Percentiles rank a stretch among this genome's conserved stretches.
Conservation (phyloP, 805 yeast species). For the Starmerella sirachaensis region DNA sequence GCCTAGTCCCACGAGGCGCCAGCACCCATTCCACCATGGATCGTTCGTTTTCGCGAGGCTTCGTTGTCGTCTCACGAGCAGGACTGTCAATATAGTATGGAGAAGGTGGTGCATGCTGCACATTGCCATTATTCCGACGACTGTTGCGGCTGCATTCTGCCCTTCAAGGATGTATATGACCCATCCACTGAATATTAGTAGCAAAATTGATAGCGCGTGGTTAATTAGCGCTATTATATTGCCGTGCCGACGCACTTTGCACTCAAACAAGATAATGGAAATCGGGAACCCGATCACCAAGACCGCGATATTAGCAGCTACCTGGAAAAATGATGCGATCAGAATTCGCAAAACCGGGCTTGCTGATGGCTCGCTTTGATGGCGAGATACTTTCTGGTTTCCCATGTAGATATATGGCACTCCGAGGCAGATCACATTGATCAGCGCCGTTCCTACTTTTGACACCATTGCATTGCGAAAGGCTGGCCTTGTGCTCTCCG, state of each 20-base stretch:
- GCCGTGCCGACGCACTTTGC: background rate
- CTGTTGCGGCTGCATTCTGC: slow-evolving; percentile 48
- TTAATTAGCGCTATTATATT: slow-evolving; percentile 40
- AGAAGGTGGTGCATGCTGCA: slow-evolving; percentile 47
- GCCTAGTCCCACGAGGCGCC: slow-evolving; percentile 61
- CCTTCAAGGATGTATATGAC: slow-evolving; percentile 56
- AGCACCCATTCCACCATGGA: slow-evolving; percentile 49
- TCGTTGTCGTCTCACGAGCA: slow-evolving; percentile 50
- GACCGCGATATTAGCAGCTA: slow-evolving; percentile 20
- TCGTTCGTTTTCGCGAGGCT: slow-evolving; percentile 44
- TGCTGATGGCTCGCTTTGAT: slow-evolving; percentile 23
- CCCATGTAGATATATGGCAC: slow-evolving; percentile 60
- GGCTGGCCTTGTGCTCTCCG: slow-evolving; percentile 52
- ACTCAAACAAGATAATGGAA: background rate
- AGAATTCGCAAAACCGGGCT: slow-evolving; percentile 43
- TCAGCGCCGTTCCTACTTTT: slow-evolving; percentile 51
- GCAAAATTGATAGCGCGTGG: slow-evolving; percentile 42
- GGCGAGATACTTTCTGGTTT: slow-evolving; percentile 56
- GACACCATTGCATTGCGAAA: slow-evolving; percentile 56
- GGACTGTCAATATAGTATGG: slow-evolving; percentile 39
- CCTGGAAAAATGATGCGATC: slow-evolving; percentile 24
- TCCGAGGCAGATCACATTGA: slow-evolving; percentile 43
- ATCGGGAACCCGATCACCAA: slow-evolving; percentile 23
- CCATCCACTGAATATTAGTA: slow-evolving; percentile 47
- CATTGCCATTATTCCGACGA: slow-evolving; percentile 49